phyloP scores from a whole-genome alignment of 2,329 filamentous ascomycete genomes.

The Botryotinia narcissicola region DNA sequence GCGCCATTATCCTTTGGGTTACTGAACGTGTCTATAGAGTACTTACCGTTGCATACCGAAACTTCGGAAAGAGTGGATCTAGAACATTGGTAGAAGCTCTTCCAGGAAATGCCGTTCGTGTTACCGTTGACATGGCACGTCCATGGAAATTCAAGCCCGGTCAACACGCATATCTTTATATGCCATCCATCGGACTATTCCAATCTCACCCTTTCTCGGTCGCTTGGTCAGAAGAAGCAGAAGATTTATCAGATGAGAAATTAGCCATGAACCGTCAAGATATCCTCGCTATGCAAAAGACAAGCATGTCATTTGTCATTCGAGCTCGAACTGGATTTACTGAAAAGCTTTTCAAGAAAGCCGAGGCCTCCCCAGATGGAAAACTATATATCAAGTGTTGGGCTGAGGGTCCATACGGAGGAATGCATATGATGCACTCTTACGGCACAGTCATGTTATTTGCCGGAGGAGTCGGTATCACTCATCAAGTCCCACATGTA shows the following conservation, averaged over 20 bases:
- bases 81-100: constrained; percentile 70
- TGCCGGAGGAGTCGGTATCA: constrained; percentile 78
- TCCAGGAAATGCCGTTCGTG: constrained; percentile 70
- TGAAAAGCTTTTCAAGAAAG: constrained; percentile 64
- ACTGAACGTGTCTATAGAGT: constrained; percentile 62
- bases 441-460: constrained; percentile 79
- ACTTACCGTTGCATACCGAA: constrained; percentile 60
- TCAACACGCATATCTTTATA: constrained; percentile 77
- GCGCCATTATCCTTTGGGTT: constrained; percentile 64
- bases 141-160: constrained; percentile 75
- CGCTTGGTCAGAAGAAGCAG: constrained; percentile 70
- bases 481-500: constrained; percentile 74
- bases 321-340: constrained; percentile 74
- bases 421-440: constrained; percentile 66
- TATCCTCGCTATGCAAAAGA: constrained; percentile 58
- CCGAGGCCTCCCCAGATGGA: constrained; percentile 58
- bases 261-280: constrained; percentile 60
- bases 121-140: constrained; percentile 71
- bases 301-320: constrained; percentile 68
- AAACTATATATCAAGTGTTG: constrained; percentile 62
- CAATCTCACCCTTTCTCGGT: constrained; percentile 79
- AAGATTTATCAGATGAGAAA: constrained; percentile 51
- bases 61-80: constrained; percentile 64
- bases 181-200: constrained; percentile 68
- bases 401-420: constrained; percentile 76